Base-by-base conservation (phyloP, 2,329 filamentous ascomycete species). In the Diaporthe sp. region DNA sequence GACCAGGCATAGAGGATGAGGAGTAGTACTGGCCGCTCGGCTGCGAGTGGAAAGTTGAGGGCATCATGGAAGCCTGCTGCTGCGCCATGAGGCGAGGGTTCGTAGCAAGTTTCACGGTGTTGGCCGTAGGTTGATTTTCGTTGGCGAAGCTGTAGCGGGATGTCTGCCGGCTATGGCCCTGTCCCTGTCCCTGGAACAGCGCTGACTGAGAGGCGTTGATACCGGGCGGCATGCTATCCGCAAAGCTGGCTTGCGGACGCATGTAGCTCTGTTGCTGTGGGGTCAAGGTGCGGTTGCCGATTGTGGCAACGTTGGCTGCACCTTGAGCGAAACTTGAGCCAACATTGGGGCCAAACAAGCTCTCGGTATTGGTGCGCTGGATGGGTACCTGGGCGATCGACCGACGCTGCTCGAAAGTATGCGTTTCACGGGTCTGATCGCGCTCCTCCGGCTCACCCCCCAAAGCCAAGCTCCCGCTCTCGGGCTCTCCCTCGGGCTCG, bases 361-460 rank as follows among this genome's bases (percentile, higher is more conserved):
- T 88, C 70, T 89, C 90, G 42, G 85, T 83, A 75, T 83, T 86
- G 72, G 87, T 87, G 79, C 94, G 90, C 80, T 96, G 94, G 46
- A 95, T 94, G 13, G 95, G 94, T 3, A 94, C 92, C 80, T 95
- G 95, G 10, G 95, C 92, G 17, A 91, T 91, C 75, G 92, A 91
- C 68, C 92, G 90, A 76, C 92, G 89, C 75, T 91, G 89, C 58
- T 89, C 88, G 55, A 89, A 89, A 62, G 83, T 82, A 79, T 89
- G 86, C 53, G 84, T 84, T 68, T 91, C 89, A 25, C 87, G 86
- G 25, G 84, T 81, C 59, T 85, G 84, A 31, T 95, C 93, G 77
- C 90, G 89, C 78, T 98, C 95, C 82, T 98, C 96, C 0, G 96
- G 96, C 82, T 98, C 96, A 58, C 96, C 96, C 74, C 96, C 96